phyloP scores from a whole-genome alignment of 345 rosid species.

The Pistacia vera region DNA sequence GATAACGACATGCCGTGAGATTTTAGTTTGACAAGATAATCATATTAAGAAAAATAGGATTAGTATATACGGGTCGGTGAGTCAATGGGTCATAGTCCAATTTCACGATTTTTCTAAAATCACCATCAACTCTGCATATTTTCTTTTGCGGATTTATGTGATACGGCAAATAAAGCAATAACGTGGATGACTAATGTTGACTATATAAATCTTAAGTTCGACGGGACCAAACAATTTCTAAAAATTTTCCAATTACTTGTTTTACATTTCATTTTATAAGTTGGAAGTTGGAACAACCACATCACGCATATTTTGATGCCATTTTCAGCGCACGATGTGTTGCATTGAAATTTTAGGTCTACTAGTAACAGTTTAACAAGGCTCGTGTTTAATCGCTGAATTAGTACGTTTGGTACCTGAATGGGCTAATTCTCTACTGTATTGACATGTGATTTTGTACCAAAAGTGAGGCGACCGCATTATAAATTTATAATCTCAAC shows the following conservation, averaged over 20 bases:
- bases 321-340: neutral
- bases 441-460: neutral
- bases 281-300: conserved; percentile 15
- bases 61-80: too few species aligned
- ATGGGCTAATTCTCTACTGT: neutral
- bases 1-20: neutral
- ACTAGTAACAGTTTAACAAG: too few species aligned
- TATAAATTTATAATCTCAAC: neutral
- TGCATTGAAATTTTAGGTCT: neutral
- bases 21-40: neutral
- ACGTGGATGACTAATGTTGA: conserved; percentile 5
- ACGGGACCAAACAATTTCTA: too few species aligned
- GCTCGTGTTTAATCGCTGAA: neutral
- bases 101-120: neutral
- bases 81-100: neutral
- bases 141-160: neutral
- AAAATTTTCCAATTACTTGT: neutral
- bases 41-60: neutral
- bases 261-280: neutral
- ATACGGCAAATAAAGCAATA: neutral
- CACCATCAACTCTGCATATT: too few species aligned
- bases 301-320: neutral
- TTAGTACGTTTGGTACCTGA: neutral
- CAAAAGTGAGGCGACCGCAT: neutral
- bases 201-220: neutral